Percentiles rank a stretch among this genome's conserved stretches.
These are phyloP conservation scores for Trifolium pratense DNA, from an alignment of 306 rosid genomes.

Conservation along the genomic window DNA sequence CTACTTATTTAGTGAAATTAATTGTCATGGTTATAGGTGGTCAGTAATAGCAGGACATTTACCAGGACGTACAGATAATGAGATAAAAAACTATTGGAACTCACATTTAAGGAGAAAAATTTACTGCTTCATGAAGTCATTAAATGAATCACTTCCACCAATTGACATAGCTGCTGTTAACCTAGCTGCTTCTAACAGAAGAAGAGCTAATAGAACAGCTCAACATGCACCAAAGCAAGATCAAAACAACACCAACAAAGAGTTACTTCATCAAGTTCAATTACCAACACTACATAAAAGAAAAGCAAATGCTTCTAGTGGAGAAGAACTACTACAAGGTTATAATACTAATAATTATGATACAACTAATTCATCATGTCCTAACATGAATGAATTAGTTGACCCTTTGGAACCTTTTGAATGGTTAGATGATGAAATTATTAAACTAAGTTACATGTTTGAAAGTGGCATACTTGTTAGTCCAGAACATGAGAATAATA, in stretches of 20 bases:
- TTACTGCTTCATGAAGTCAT: conserved; percentile 59
- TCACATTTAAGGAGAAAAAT: conserved; percentile 76
- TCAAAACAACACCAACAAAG: conserved; percentile 26
- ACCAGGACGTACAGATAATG: conserved; percentile 88
- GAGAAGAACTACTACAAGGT: conserved; percentile 26
- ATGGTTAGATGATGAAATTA: conserved; percentile 54
- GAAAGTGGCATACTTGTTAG: conserved; percentile 37
- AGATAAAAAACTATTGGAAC: conserved; percentile 90
- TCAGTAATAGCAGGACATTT: conserved; percentile 77
- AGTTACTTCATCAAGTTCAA: neutral
- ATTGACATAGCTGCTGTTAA: conserved; percentile 40
- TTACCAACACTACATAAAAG: conserved; percentile 8
- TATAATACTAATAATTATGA: neutral
- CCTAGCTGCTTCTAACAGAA: conserved; percentile 37
- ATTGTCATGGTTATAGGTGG: conserved; percentile 63
- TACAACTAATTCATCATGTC: neutral
- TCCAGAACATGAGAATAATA: neutral
- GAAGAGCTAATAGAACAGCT: conserved; percentile 37
- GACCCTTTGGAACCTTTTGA: conserved; percentile 53
- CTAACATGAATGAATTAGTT: conserved; percentile 30
- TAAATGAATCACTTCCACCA: conserved; percentile 45
- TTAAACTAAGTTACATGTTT: conserved; percentile 43
- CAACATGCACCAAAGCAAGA: conserved; percentile 32
- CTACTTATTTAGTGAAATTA: neutral
- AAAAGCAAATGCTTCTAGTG: neutral